Percentiles rank a stretch among this genome's conserved stretches.
Conservation (phyloP, 305 asterid genomes). For the Plantago lanceolata region DNA sequence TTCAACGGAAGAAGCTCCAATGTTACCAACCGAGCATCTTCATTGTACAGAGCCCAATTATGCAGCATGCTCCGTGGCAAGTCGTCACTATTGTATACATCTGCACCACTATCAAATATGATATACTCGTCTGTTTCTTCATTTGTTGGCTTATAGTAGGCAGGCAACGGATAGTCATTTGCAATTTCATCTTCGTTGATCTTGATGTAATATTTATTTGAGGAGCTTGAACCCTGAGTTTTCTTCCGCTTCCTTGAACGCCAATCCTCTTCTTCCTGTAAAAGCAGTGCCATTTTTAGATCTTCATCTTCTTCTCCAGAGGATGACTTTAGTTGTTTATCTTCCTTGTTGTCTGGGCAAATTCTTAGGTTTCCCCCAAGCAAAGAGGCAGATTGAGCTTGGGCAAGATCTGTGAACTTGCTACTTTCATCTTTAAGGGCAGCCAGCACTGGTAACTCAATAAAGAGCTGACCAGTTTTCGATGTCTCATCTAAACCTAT, state of each 20-base stretch:
- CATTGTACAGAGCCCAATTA: slow-evolving; percentile 88
- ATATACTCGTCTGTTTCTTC: slow-evolving; percentile 85
- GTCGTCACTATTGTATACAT: slow-evolving; percentile 46
- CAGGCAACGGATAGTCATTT: slow-evolving; percentile 89
- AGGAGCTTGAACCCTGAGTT: slow-evolving; percentile 42
- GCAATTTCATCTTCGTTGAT: slow-evolving; percentile 97
- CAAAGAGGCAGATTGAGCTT: slow-evolving; percentile 34
- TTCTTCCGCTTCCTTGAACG: slow-evolving; percentile 73
- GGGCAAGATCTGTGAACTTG: slow-evolving; percentile 33
- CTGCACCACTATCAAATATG: slow-evolving; percentile 61
- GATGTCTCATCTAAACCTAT: slow-evolving; percentile 81
- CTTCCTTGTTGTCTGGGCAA: slow-evolving; percentile 42
- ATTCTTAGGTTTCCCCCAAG: slow-evolving; percentile 49
- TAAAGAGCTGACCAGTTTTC: slow-evolving; percentile 40
- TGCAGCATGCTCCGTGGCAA: slow-evolving; percentile 79
- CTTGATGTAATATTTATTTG: slow-evolving; percentile 73
- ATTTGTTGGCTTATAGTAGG: slow-evolving; percentile 61
- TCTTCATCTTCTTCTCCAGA: slow-evolving; percentile 60
- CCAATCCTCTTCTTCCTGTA: slow-evolving; percentile 85
- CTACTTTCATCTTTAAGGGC: slow-evolving; percentile 63
- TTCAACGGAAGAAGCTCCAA: slow-evolving; percentile 89
- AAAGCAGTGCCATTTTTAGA: slow-evolving; percentile 64
- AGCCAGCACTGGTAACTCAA: slow-evolving; percentile 59
- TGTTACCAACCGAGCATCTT: slow-evolving; percentile 82
- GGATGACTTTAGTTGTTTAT: slow-evolving; percentile 22